Percentiles rank a stretch among this genome's conserved stretches.
Conservation (phyloP, 2,329 filamentous ascomycete genomes). For the Cladophialophora yegresii region DNA sequence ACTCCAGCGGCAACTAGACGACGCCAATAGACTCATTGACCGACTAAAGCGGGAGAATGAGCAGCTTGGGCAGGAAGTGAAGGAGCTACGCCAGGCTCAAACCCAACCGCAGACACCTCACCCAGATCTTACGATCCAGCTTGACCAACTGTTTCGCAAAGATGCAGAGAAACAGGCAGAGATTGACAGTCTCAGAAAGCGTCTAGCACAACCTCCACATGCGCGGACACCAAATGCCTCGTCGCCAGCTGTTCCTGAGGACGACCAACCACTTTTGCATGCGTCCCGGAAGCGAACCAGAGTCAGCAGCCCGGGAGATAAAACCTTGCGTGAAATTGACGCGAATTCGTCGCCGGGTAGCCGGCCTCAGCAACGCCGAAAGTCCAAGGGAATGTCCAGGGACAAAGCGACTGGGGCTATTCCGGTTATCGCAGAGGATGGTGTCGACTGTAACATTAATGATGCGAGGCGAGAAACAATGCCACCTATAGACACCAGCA, state of each 20-base stretch:
- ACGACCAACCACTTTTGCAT: slow-evolving; percentile 13
- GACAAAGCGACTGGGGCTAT: slow-evolving; percentile 43
- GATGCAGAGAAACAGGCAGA: slow-evolving; percentile 35
- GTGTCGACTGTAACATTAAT: slow-evolving; percentile 40
- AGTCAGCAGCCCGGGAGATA: slow-evolving; percentile 13
- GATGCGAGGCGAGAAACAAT: background rate
- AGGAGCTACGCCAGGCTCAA: slow-evolving; percentile 18
- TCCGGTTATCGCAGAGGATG: slow-evolving; percentile 54
- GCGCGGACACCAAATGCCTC: slow-evolving; percentile 22
- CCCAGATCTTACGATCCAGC: slow-evolving; percentile 14
- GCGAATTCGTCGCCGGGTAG: slow-evolving; percentile 6
- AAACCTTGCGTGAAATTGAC: slow-evolving; percentile 25
- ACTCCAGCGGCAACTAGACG: slow-evolving; percentile 34
- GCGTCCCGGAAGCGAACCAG: slow-evolving; percentile 22
- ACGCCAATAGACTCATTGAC: slow-evolving; percentile 22
- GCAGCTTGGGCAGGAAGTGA: slow-evolving; percentile 33
- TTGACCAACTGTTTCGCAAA: slow-evolving; percentile 33
- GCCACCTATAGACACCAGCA: background rate
- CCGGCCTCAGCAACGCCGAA: background rate
- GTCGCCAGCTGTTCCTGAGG: slow-evolving; percentile 21
- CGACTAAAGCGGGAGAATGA: slow-evolving; percentile 42
- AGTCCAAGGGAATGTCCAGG: slow-evolving; percentile 14
- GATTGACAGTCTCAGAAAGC: slow-evolving; percentile 31
- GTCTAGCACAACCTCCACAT: slow-evolving; percentile 20
- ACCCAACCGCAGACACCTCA: background rate